These are phyloP conservation scores for Cyberlindnera meyerae DNA, from an alignment of 805 yeast genomes.

Conservation along the genomic window DNA sequence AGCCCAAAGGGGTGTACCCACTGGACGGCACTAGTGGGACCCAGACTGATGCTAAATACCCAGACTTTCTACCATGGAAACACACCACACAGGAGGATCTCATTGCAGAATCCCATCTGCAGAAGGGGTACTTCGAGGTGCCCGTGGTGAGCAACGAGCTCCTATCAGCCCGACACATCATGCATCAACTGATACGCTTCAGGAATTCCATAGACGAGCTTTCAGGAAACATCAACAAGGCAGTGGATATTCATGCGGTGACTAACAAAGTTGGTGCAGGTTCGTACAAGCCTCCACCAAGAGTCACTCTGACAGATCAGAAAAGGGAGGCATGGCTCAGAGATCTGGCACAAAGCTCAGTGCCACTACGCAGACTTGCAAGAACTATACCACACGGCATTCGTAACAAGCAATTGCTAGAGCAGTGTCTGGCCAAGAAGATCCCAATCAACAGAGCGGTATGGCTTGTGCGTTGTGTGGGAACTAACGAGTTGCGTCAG, in stretches of 20 bases:
- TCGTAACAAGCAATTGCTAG: slow-evolving; percentile 65
- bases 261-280: slow-evolving; percentile 43
- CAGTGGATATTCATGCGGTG: slow-evolving; percentile 43
- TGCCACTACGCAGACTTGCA: slow-evolving; percentile 64
- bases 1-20: slow-evolving; percentile 32
- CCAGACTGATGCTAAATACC: slow-evolving; percentile 36
- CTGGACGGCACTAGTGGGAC: slow-evolving; percentile 20
- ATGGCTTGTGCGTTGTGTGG: slow-evolving; percentile 88
- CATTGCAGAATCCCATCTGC: slow-evolving; percentile 50
- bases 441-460: slow-evolving; percentile 80
- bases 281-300: slow-evolving; percentile 73
- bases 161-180: slow-evolving; percentile 59
- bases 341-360: slow-evolving; percentile 64
- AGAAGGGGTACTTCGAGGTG: slow-evolving; percentile 66
- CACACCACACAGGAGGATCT: slow-evolving; percentile 52
- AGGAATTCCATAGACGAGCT: slow-evolving; percentile 42
- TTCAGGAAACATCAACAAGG: slow-evolving; percentile 40
- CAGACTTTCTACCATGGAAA: slow-evolving; percentile 72
- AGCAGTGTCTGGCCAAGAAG: slow-evolving; percentile 58
- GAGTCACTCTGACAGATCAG: slow-evolving; percentile 86
- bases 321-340: slow-evolving; percentile 81
- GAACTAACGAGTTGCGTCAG: slow-evolving; percentile 68
- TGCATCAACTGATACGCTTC: slow-evolving; percentile 29
- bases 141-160: slow-evolving; percentile 63
- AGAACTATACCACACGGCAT: slow-evolving; percentile 89